Percentiles rank a stretch among this genome's conserved stretches.
Conservation (phyloP, 2,329 filamentous ascomycete genomes). For the Plenodomus biglobosus region DNA sequence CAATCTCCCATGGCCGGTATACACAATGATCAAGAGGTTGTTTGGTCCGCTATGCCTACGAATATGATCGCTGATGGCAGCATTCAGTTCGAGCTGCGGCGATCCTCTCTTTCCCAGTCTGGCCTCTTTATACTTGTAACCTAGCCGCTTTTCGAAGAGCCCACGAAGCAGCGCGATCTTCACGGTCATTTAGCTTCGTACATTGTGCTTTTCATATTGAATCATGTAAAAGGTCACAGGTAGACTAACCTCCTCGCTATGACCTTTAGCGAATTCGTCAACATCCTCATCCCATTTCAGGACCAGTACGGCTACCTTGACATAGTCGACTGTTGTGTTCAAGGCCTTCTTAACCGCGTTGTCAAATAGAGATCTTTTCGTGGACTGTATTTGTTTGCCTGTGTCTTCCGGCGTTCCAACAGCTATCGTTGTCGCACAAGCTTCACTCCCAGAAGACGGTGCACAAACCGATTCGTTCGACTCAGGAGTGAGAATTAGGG, state of each 20-base stretch:
- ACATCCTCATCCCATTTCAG: constrained; percentile 28
- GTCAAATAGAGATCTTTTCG: too few species aligned
- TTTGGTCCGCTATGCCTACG: constrained; percentile 23
- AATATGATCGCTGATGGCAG: constrained; percentile 17
- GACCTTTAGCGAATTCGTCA: constrained; percentile 18
- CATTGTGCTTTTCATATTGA: too few species aligned
- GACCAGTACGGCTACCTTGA: constrained; percentile 29
- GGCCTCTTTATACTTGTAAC: constrained; percentile 5
- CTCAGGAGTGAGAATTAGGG: too few species aligned
- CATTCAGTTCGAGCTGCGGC: not conserved
- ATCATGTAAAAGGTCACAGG: too few species aligned
- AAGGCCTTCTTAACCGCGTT: too few species aligned
- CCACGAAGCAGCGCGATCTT: constrained; percentile 6
- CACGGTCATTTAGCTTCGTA: not conserved
- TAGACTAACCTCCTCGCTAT: not conserved
- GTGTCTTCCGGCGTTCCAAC: too few species aligned
- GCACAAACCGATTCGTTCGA: too few species aligned
- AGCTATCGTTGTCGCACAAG: too few species aligned
- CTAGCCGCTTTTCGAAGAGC: constrained; percentile 7
- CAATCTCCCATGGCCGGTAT: constrained; percentile 34
- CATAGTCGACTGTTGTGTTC: constrained; percentile 1
- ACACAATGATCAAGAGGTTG: constrained; percentile 37
- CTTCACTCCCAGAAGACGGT: too few species aligned
- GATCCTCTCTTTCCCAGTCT: not conserved
- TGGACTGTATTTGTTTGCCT: too few species aligned